Evolutionary conservation across 2,329 filamentous ascomycete species (phyloP), one percentile per base, ranked within the genome.

Genomic region (Pseudonectria buxi): DNA sequence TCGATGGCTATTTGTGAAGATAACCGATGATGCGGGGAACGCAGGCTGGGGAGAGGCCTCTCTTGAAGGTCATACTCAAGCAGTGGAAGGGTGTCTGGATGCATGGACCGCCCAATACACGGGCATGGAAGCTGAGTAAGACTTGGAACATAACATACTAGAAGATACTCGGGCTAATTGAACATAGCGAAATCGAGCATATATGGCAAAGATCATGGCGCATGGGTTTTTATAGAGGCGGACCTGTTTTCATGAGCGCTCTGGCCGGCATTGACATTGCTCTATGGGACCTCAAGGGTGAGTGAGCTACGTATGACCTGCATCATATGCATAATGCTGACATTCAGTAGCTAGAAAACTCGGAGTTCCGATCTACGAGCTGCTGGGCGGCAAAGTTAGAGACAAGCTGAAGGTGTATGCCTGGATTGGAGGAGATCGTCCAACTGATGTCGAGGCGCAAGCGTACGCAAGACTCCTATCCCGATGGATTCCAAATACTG

Each of bases 211-310:
- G 73, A 44, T 74, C 76, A 16, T 88, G 79, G 74, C 72, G 84
- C 28, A 65, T 74, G 28, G 76, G 76, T 0, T 90, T 89, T 58
- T 89, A 89, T 57, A 71, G 85, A 18, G 84, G 84, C 3, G 85
- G 84, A 0, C 81, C 84, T 0, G 83, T 89, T 9, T 81, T 89
- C 45, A 88, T 89, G 83, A 84, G 78, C 46, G 85, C 84, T 0
- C 61, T 89, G 12, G 76, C 82, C 1, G 85, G 85, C 3, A 76
- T 89, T 33, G 84, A 89, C 51, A 89, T 89, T 55, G 83, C 83
- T 0, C 63, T 88, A 1, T 89, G 83, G 83, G 83, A 88, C 59
- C 64, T 88, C 14, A 87, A 88, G 64, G 67, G 67, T 63, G 37
- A 24, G 25, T n/a, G 3, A 1, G 1, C 14, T 9, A 4, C 4